Evolutionary conservation across 2,329 filamentous ascomycete species (phyloP).

Genomic region (Aaosphaeria arxii): DNA sequence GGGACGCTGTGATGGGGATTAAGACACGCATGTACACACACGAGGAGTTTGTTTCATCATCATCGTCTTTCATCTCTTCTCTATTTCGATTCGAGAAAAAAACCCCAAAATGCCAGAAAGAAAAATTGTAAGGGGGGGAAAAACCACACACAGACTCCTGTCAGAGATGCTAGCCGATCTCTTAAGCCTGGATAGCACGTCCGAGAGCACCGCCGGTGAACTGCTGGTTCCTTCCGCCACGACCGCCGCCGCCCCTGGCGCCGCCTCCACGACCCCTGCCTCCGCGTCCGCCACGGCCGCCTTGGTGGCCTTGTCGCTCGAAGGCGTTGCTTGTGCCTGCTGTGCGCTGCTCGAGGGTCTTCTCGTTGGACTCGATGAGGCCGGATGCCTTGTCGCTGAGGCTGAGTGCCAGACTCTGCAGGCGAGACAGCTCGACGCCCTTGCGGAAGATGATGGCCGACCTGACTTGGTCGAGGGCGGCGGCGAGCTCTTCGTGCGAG

Average conservation of each 20-base stretch:
- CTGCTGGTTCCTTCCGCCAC: constrained; percentile 61
- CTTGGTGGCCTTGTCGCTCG: constrained; percentile 82
- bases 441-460: constrained; percentile 98
- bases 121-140: no score
- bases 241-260: constrained; percentile 59
- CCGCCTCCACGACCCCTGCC: constrained; percentile 63
- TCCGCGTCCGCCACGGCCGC: constrained; percentile 57
- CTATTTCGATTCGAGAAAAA: no score
- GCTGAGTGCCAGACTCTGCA: constrained; percentile 92
- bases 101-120: no score
- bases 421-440: constrained; percentile 93
- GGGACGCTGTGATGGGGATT: no score
- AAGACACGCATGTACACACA: no score
- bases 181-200: constrained; percentile 49
- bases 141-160: no score
- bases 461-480: constrained; percentile 96
- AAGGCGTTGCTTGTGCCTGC: constrained; percentile 95
- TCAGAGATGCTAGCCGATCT: no score
- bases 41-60: no score
- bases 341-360: constrained; percentile 93
- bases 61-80: no score
- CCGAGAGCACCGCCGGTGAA: constrained; percentile 81
- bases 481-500: constrained; percentile 94
- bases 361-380: constrained; percentile 95
- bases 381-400: constrained; percentile 94